Percentiles rank a stretch among this genome's conserved stretches.
These are phyloP conservation scores for Chalciporus pseudorubinellus DNA, from an alignment of 768 basidiomycete species.

Conservation along the genomic window DNA sequence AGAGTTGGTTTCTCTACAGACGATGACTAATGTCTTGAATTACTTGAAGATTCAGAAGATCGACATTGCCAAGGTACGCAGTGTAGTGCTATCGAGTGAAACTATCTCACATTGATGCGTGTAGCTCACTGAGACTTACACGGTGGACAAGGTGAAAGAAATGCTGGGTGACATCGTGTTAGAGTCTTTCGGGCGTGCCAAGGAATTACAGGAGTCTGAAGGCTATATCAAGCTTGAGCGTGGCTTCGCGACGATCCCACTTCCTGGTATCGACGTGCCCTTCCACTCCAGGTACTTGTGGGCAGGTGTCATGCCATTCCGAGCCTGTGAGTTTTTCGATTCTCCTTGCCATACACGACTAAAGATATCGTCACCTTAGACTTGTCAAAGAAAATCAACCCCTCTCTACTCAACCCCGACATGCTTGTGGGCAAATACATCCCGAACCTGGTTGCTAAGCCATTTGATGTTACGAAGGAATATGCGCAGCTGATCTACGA, in stretches of 20 bases:
- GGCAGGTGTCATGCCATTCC: slow-evolving; percentile 98
- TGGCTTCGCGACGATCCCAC: slow-evolving; percentile 92
- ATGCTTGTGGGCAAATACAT: slow-evolving; percentile 95
- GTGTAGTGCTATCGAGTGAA: neutral
- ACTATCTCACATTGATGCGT: neutral
- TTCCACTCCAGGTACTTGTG: slow-evolving; percentile 99
- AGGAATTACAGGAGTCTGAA: slow-evolving; percentile 74
- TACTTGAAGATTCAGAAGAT: slow-evolving; percentile 96
- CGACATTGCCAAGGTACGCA: slow-evolving; percentile 77
- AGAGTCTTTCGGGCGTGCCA: slow-evolving; percentile 71
- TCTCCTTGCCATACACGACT: neutral
- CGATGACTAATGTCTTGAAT: slow-evolving; percentile 94
- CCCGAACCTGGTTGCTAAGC: slow-evolving; percentile 91
- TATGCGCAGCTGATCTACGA: slow-evolving; percentile 96
- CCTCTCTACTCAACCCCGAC: slow-evolving; percentile 88
- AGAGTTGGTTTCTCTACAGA: slow-evolving; percentile 89
- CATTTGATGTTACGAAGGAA: slow-evolving; percentile 77
- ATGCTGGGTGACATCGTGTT: slow-evolving; percentile 92
- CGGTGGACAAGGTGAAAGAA: slow-evolving; percentile 91
- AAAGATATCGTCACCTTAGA: slow-evolving; percentile 43
- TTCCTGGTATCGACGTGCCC: slow-evolving; percentile 97
- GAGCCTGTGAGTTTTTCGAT: slow-evolving; percentile 69
- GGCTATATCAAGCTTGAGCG: slow-evolving; percentile 94
- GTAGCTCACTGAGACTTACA: slow-evolving; percentile 84
- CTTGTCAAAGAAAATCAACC: slow-evolving; percentile 96